phyloP scores from a whole-genome alignment of 805 yeast genomes.

The Martiniozyma abietophila region DNA sequence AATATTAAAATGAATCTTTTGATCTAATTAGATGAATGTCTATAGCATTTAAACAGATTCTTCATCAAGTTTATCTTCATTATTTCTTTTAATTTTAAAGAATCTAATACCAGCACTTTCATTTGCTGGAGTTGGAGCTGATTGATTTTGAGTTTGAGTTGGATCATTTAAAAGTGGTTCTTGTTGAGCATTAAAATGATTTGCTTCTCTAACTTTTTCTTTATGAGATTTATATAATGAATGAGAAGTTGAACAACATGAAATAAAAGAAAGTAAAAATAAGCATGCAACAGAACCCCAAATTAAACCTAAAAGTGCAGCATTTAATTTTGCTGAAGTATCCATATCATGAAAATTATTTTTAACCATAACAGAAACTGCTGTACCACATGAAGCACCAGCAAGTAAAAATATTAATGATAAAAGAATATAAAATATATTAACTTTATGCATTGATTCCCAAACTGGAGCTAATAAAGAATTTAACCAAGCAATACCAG shows the following conservation, averaged over 20 bases:
- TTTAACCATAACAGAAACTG: constrained; percentile 66
- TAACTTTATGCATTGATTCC: constrained; percentile 42
- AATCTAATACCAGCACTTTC: constrained; percentile 59
- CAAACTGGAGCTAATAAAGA: constrained; percentile 50
- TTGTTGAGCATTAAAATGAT: not conserved
- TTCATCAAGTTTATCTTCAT: constrained; percentile 32
- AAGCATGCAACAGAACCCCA: constrained; percentile 63
- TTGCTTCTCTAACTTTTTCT: not conserved
- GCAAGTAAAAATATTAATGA: constrained; percentile 49
- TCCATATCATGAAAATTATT: constrained; percentile 49
- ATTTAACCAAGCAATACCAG: constrained; percentile 52
- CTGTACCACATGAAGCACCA: constrained; percentile 66
- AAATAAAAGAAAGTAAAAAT: constrained; percentile 39
- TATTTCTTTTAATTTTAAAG: constrained; percentile 60
- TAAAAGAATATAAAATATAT: constrained; percentile 39
- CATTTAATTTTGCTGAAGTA: constrained; percentile 41
- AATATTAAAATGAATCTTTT: not conserved
- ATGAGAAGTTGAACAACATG: constrained; percentile 42
- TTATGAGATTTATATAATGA: constrained; percentile 44
- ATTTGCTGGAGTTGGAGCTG: constrained; percentile 22
- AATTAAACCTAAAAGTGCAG: constrained; percentile 47
- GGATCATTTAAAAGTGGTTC: constrained; percentile 9
- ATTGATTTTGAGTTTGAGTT: too few species aligned
- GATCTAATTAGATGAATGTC: too few species aligned
- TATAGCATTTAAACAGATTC: constrained; percentile 21